Percentiles rank a stretch among this genome's conserved stretches.
Evolutionary conservation across 2,329 filamentous ascomycete species (phyloP).

Genomic region (Monilinia aucupariae): DNA sequence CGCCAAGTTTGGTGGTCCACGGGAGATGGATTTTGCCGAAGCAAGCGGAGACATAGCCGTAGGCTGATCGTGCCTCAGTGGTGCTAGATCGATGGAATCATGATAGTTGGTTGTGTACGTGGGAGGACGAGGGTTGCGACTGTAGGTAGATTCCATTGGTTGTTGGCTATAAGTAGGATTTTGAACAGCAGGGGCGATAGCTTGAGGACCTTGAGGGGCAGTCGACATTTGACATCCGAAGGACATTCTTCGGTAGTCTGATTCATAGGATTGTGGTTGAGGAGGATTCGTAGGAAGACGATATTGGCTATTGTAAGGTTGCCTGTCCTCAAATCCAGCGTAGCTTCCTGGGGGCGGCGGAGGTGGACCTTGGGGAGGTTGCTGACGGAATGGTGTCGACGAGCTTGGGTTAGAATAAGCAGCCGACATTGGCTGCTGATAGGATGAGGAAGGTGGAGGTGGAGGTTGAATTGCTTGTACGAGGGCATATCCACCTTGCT

Average conservation of each 20-base stretch:
- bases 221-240: neutral
- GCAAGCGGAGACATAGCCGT: conserved; percentile 27
- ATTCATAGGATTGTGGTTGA: conserved; percentile 22
- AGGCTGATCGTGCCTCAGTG: conserved; percentile 18
- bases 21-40: conserved; percentile 19
- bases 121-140: conserved; percentile 6
- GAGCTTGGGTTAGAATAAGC: neutral
- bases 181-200: conserved; percentile 4
- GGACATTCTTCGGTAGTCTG: conserved; percentile 26
- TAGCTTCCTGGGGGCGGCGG: conserved; percentile 17
- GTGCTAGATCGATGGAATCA: conserved; percentile 20
- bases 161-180: conserved; percentile 1
- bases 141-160: conserved; percentile 5
- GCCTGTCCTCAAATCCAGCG: conserved; percentile 1
- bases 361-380: conserved; percentile 19
- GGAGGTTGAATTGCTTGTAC: neutral
- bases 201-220: conserved; percentile 2
- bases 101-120: neutral
- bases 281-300: conserved; percentile 17
- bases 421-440: conserved; percentile 13
- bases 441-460: conserved; percentile 2
- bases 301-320: conserved; percentile 14
- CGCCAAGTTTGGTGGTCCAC: conserved; percentile 16
- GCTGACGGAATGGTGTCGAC: conserved; percentile 8
- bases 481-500: conserved; percentile 11